Conservation (phyloP, 129 eudicot genomes). For the Flaveria linearis region DNA sequence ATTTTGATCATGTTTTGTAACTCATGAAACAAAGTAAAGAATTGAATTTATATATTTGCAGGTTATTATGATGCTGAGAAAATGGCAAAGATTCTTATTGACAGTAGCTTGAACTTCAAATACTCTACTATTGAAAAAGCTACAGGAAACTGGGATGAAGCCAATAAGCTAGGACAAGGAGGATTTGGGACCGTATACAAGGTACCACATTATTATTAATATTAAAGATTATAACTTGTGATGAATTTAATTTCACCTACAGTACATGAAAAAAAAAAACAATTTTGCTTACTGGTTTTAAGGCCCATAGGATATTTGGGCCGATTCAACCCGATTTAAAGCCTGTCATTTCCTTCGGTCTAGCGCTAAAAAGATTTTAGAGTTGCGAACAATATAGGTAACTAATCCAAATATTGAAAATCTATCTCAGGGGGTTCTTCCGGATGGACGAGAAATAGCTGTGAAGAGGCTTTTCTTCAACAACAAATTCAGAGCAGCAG, state of each 20-base stretch:
- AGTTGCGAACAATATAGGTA: background rate
- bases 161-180: constrained; percentile 86
- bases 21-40: background rate
- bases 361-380: too few species aligned
- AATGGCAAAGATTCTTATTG: constrained; percentile 55
- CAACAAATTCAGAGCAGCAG: constrained; percentile 78
- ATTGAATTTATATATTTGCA: background rate
- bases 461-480: constrained; percentile 90
- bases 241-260: too few species aligned
- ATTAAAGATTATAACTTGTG: too few species aligned
- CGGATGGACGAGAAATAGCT: constrained; percentile 86
- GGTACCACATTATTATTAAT: constrained; percentile 36
- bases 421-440: constrained; percentile 57
- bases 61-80: constrained; percentile 52
- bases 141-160: constrained; percentile 61
- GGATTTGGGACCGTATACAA: constrained; percentile 85
- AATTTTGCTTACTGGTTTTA: background rate
- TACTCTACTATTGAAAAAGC: constrained; percentile 74
- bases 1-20: background rate
- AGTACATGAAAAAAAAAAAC: background rate
- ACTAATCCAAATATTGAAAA: background rate
- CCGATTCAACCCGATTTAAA: too few species aligned
- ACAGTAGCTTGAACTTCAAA: constrained; percentile 76
- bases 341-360: too few species aligned
- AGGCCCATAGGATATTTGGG: background rate